Conservation (phyloP, 1,284 basidiomycete genomes). For the Ceratobasidium theobromae region DNA sequence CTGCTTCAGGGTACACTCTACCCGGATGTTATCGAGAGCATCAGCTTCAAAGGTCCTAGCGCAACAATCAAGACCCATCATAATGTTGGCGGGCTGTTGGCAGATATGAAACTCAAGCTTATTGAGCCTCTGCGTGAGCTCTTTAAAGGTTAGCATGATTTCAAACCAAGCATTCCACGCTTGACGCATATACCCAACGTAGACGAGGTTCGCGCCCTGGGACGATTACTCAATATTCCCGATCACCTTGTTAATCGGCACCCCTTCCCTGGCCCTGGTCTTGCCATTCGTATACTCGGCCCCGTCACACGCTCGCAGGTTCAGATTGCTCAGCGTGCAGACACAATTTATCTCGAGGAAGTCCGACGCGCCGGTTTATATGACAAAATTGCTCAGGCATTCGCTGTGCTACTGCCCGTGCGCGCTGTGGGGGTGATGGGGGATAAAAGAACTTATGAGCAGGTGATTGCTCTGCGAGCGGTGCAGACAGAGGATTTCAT, state of each 20-base stretch:
- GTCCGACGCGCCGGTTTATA: conserved; percentile 92
- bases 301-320: conserved; percentile 94
- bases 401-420: conserved; percentile 95
- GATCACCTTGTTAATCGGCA: conserved; percentile 93
- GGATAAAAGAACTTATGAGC: conserved; percentile 95
- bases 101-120: conserved; percentile 98
- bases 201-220: conserved; percentile 97
- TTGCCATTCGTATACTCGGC: conserved; percentile 98
- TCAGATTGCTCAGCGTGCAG: conserved; percentile 90
- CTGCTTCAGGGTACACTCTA: conserved; percentile 98
- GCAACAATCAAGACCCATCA: conserved; percentile 99
- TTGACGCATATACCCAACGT: conserved; percentile 7
- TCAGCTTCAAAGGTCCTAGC: conserved; percentile 98
- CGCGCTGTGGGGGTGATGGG: conserved; percentile 98
- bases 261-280: conserved; percentile 98
- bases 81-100: conserved; percentile 95
- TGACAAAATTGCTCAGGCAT: conserved; percentile 94
- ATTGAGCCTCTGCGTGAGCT: conserved; percentile 97
- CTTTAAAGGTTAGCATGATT: conserved; percentile 78
- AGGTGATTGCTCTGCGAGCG: conserved; percentile 89
- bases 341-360: conserved; percentile 97
- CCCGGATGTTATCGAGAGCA: conserved; percentile 98
- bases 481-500: conserved; percentile 96
- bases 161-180: neutral
- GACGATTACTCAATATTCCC: conserved; percentile 88